Conservation (phyloP, 371 early-diverging fungal species). For the Mucor plumbeus region DNA sequence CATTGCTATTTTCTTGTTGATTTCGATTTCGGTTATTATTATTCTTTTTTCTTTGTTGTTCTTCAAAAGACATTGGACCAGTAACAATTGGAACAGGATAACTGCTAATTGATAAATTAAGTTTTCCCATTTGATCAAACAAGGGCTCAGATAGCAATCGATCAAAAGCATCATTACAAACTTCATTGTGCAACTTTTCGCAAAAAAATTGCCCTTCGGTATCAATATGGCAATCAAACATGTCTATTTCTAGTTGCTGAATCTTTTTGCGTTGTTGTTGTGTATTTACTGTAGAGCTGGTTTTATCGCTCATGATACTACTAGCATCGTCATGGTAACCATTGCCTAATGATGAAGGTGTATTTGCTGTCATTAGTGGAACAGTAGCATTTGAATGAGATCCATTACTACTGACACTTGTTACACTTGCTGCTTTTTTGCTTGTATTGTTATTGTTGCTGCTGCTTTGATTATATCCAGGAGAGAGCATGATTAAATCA, state of each 20-base stretch:
- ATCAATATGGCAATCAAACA: slow-evolving; percentile 35
- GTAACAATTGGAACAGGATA: slow-evolving; percentile 17
- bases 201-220: slow-evolving; percentile 34
- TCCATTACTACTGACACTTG: slow-evolving; percentile 12
- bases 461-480: not conserved
- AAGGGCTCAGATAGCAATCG: slow-evolving; percentile 46
- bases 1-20: not conserved
- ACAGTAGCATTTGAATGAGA: not conserved
- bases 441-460: not conserved
- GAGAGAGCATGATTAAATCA: slow-evolving; percentile 2
- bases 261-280: slow-evolving; percentile 18
- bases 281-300: slow-evolving; percentile 4
- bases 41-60: not conserved
- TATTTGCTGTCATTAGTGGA: not conserved
- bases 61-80: slow-evolving; percentile 11
- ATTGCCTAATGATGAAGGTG: not conserved
- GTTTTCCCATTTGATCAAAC: slow-evolving; percentile 43
- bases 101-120: slow-evolving; percentile 26
- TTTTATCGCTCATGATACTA: slow-evolving; percentile 14
- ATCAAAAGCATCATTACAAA: slow-evolving; percentile 36
- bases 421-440: slow-evolving; percentile 8
- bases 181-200: slow-evolving; percentile 30
- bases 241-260: slow-evolving; percentile 18
- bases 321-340: slow-evolving; percentile 6
- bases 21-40: not conserved